Conservation (phyloP, 441 rosid species). For the Francoa sonchifolia region DNA sequence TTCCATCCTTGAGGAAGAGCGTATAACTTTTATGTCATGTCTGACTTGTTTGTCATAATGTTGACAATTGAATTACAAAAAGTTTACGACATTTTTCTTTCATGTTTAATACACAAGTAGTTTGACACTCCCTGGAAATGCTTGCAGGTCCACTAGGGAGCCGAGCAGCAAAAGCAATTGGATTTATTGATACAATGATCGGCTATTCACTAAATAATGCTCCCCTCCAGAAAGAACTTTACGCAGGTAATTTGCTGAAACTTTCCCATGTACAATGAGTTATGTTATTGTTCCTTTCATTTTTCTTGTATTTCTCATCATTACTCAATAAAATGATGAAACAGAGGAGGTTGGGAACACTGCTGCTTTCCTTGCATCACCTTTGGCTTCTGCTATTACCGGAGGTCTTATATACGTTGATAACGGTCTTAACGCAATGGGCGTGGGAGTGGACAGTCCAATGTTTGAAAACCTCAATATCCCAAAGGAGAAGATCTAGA, state of each 20-base stretch:
- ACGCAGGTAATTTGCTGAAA: conserved; percentile 43
- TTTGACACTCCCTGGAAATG: too few relatives aligned
- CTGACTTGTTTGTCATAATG: too few relatives aligned
- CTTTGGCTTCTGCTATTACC: conserved; percentile 74
- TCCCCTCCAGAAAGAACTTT: conserved; percentile 73
- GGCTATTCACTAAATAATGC: conserved; percentile 67
- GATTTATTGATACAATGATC: conserved; percentile 74
- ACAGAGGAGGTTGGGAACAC: conserved; percentile 89
- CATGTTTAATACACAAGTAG: too few relatives aligned
- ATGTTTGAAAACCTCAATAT: conserved; percentile 50
- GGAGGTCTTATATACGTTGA: conserved; percentile 79
- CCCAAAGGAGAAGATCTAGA: conserved; percentile 29
- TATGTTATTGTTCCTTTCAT: neutral
- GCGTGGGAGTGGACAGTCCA: conserved; percentile 85
- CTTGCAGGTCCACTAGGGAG: conserved; percentile 67
- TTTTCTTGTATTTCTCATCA: neutral
- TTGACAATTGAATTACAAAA: too few relatives aligned
- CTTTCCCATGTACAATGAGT: too few relatives aligned
- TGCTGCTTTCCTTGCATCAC: conserved; percentile 77
- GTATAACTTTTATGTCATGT: too few relatives aligned
- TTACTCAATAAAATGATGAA: conserved; percentile 4
- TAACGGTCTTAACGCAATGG: conserved; percentile 91
- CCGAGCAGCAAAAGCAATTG: conserved; percentile 85
- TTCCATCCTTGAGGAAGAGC: too few relatives aligned
- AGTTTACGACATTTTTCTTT: too few relatives aligned